Base-by-base conservation (phyloP, 1,139 yeast genomes). In the Suhomyces bolitotheri region DNA sequence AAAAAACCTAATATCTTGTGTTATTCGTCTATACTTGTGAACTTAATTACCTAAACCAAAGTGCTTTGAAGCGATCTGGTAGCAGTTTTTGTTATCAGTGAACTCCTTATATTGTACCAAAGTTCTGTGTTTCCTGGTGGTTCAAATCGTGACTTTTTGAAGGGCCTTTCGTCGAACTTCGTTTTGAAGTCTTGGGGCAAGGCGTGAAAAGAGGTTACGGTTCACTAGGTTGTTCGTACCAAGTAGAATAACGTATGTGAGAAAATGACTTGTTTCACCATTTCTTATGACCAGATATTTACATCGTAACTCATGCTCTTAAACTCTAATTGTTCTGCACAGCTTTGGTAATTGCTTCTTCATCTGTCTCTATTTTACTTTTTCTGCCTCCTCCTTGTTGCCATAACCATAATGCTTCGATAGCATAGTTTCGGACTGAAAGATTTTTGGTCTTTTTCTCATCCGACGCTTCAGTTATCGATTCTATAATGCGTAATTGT, bases 351-450 rank as follows among this genome's bases (percentile, higher is more conserved):
- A 55, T 45, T 17, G 41, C 34, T 9, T 44, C 40, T 38, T 49
- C 49, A 20, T 35, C 38, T 7, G 31, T 16, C 31, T 42, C 49
- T 17, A 38, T 29, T 26, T 26, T 29, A 34, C 43, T 36, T 6
- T 61, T 56, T 34, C 56, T 64, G 2, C 89, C 89, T 4, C 86
- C 86, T n/a, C 86, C 89, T 51, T 81, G 76, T 49, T 74, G 81
- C 92, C 95, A 88, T 35, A 90, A 66, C 97, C 97, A 92, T 27
- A 92, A 70, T 0, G 97, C 97, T 47, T 92, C 98, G 15, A 86
- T 73, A 1, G 97, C 96, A 53, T 89, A 86, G 46, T 79, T 85
- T 44, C 89, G 69, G 3, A 90, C 90, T 19, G 92, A 85, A 28
- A 90, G 45, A 54, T 86, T 86, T 17, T 64, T 67, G 1, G 92